Evolutionary conservation across 148 eudicot species (phyloP), one percentile per base, ranked within the genome.

Genomic region (Rhododendron mucronatum): DNA sequence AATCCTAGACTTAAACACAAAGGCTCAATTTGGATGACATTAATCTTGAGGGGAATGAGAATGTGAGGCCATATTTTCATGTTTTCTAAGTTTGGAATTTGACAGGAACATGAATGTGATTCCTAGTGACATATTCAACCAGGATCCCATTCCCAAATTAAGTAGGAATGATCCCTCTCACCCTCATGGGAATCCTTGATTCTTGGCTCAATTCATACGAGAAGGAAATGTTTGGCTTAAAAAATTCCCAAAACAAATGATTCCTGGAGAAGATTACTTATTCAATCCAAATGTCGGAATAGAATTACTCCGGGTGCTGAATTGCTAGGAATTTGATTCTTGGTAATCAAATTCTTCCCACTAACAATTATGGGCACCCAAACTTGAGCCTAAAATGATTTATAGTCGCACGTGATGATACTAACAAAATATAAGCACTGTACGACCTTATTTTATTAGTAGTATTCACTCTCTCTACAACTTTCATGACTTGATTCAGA

Each of bases 401-500:
- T 78, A 33, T 45, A 45, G 83, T 50, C 53, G 83, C 83, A 50
- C 35, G 8, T 59, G n/a, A 30, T 35, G 45, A 33, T 35, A 11
- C 83, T 57, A 55, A 35, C 59, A 33, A 33, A 53, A 37, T 35
- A 20, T 57, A 61, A 82, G 50, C 74, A 47, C 84, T 12, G 74
- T 35, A 35, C 3, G 65, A 61, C 51, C 28, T 30, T 33, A 50
- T 51, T 80, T 59, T 61, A 7, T 48, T 81, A 55, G n/a, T n/a
- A 73, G 20, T 82, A 82, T 41, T 59, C 48, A 82, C 59, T 82
- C 37, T 28, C 50, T 35, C 33, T 57, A 20, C 50, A 37, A 59
- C 48, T 57, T 82, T 82, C 50, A 21, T 59, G 14, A 81, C 83
- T 53, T 81, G 67, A 21, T 55, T 21, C 45, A 57, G 82, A 71